Conservation (phyloP, 1,284 basidiomycete genomes). For the Uromyces viciae-fabae region DNA sequence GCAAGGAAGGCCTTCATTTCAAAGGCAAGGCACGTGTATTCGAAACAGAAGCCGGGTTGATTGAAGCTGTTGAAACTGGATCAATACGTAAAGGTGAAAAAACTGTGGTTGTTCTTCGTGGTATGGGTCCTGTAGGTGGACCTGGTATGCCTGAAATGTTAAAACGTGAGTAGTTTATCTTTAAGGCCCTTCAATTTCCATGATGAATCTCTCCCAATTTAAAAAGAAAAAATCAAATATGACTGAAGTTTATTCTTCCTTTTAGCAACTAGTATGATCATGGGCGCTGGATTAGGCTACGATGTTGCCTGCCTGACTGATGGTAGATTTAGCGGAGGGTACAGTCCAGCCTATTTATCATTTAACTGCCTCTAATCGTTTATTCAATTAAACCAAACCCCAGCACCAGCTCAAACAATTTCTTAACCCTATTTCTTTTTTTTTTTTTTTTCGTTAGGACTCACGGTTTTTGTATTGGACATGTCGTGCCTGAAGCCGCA, state of each 20-base stretch:
- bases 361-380: no score
- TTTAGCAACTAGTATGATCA: slow-evolving; percentile 60
- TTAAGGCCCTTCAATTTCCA: no score
- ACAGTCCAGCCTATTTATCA: no score
- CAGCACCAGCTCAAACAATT: not conserved
- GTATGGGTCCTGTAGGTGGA: slow-evolving; percentile 51
- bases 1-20: slow-evolving; percentile 86
- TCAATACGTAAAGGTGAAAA: slow-evolving; percentile 83
- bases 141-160: slow-evolving; percentile 56
- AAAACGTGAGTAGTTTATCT: slow-evolving; percentile 50
- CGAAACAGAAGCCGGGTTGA: slow-evolving; percentile 71
- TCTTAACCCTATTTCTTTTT: not conserved
- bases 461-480: slow-evolving; percentile 73
- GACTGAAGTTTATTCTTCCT: slow-evolving; percentile 60
- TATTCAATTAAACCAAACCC: no score
- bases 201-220: no score
- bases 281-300: slow-evolving; percentile 85
- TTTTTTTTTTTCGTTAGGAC: slow-evolving; percentile 20
- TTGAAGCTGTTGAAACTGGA: slow-evolving; percentile 73
- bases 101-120: slow-evolving; percentile 59
- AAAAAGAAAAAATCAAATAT: not conserved
- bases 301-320: slow-evolving; percentile 92
- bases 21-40: slow-evolving; percentile 60
- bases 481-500: slow-evolving; percentile 87
- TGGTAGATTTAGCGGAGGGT: slow-evolving; percentile 93